phyloP scores from a whole-genome alignment of 192 early-diverging fungal genomes.

The Ambispora gerdemannii region DNA sequence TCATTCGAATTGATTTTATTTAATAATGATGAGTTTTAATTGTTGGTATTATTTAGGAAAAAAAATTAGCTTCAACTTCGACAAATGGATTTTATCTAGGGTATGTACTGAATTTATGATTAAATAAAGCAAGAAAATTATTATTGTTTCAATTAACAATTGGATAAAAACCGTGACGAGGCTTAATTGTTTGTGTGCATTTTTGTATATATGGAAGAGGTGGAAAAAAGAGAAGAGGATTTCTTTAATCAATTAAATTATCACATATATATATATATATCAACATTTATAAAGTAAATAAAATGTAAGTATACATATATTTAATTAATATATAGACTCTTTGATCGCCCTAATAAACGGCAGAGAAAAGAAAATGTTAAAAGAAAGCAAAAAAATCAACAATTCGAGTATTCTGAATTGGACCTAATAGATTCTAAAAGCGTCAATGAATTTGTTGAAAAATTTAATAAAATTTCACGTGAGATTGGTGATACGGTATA shows the following conservation, averaged over 20 bases:
- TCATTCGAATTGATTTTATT: no score
- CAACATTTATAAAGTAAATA: neutral
- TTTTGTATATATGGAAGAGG: neutral
- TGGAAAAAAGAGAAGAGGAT: neutral
- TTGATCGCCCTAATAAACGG: neutral
- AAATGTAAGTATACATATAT: neutral
- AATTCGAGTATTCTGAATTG: conserved; percentile 3
- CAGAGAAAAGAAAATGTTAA: neutral
- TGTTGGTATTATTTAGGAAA: conserved; percentile 10
- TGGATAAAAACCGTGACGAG: no score
- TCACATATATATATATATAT: neutral
- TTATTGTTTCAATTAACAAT: no score
- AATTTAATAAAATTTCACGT: conserved; percentile 4
- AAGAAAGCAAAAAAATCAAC: neutral
- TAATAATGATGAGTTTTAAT: no score
- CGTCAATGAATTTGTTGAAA: conserved; percentile 6
- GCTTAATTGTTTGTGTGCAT: neutral
- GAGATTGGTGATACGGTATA: conserved; percentile 13
- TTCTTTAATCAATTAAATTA: neutral
- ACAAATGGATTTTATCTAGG: conserved; percentile 3
- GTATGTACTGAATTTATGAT: neutral
- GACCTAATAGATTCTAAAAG: conserved; percentile 1
- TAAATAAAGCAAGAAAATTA: neutral
- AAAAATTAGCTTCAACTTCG: neutral
- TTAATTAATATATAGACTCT: neutral